Percentiles rank a stretch among this genome's conserved stretches.
phyloP scores from a whole-genome alignment of 2,329 filamentous ascomycete species.

The Gyromitra esculenta region DNA sequence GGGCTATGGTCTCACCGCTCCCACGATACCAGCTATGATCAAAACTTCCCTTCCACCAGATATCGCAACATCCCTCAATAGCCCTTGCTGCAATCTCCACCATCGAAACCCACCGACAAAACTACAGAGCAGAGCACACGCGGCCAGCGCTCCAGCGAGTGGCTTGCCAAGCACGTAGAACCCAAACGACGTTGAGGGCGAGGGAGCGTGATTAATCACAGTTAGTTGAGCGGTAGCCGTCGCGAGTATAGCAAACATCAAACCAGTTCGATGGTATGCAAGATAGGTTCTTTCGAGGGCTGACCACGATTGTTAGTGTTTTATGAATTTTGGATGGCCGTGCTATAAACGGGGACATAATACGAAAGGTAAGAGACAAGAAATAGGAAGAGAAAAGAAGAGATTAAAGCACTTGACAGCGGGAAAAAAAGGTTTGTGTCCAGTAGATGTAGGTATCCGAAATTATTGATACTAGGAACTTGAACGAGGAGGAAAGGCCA shows the following conservation, averaged over 20 bases:
- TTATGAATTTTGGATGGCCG: neutral
- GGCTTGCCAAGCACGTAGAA: constrained; percentile 72
- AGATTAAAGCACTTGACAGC: neutral
- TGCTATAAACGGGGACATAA: neutral
- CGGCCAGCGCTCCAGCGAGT: constrained; percentile 63
- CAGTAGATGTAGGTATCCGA: neutral
- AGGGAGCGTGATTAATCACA: constrained; percentile 64
- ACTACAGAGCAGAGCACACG: constrained; percentile 61
- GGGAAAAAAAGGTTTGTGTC: neutral
- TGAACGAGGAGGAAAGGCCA: neutral
- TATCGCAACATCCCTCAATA: constrained; percentile 68
- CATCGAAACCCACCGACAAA: constrained; percentile 69
- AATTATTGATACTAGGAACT: neutral
- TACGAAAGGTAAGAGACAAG: neutral
- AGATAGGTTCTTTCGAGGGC: constrained; percentile 80
- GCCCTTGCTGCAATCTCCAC: constrained; percentile 70
- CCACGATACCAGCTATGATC: constrained; percentile 31
- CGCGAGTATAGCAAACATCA: constrained; percentile 74
- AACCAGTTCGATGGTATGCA: constrained; percentile 75
- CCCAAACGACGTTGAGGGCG: constrained; percentile 64
- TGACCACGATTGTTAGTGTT: constrained; percentile 59
- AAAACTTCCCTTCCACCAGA: constrained; percentile 59
- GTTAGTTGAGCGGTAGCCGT: constrained; percentile 75
- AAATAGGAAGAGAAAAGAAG: constrained; percentile 3
- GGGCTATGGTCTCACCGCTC: constrained; percentile 18